Conservation (phyloP, 2,329 filamentous ascomycete genomes). For the Cladosporium halotolerans region DNA sequence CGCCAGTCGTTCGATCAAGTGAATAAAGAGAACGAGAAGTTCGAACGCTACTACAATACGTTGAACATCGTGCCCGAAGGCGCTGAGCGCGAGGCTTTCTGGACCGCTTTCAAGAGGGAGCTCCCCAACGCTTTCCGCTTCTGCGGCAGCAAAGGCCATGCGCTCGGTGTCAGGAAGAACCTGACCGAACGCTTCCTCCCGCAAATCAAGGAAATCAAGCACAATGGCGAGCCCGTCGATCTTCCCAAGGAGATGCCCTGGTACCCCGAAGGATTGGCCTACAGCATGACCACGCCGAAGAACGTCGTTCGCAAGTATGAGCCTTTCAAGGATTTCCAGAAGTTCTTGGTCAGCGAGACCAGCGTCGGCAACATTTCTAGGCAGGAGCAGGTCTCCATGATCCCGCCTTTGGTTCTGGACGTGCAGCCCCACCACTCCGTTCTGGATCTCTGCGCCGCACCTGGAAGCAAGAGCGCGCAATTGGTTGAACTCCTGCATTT, state of each 20-base stretch:
- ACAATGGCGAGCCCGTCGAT: constrained; percentile 74
- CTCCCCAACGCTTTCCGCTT: constrained; percentile 97
- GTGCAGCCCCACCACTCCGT: constrained; percentile 86
- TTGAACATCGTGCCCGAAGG: constrained; percentile 65
- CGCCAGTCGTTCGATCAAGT: constrained; percentile 53
- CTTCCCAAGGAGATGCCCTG: constrained; percentile 76
- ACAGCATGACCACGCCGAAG: constrained; percentile 98
- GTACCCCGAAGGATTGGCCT: constrained; percentile 93
- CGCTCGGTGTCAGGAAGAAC: constrained; percentile 82
- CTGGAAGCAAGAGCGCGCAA: constrained; percentile 94
- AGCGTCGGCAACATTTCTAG: constrained; percentile 95
- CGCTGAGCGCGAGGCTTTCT: constrained; percentile 73
- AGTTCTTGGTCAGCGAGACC: constrained; percentile 95
- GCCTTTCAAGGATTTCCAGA: constrained; percentile 92
- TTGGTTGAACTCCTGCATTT: constrained; percentile 88
- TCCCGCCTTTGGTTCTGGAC: constrained; percentile 89
- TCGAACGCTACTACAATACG: constrained; percentile 80
- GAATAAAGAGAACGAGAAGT: constrained; percentile 72
- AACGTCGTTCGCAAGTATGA: constrained; percentile 89
- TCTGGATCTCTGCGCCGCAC: constrained; percentile 91
- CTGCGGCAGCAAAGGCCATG: constrained; percentile 91
- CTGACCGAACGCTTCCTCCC: constrained; percentile 86
- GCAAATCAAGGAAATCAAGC: constrained; percentile 75
- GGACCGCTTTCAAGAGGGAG: constrained; percentile 74
- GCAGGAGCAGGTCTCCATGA: constrained; percentile 98